phyloP scores from a whole-genome alignment of 345 rosid species.

The Populus davidiana region DNA sequence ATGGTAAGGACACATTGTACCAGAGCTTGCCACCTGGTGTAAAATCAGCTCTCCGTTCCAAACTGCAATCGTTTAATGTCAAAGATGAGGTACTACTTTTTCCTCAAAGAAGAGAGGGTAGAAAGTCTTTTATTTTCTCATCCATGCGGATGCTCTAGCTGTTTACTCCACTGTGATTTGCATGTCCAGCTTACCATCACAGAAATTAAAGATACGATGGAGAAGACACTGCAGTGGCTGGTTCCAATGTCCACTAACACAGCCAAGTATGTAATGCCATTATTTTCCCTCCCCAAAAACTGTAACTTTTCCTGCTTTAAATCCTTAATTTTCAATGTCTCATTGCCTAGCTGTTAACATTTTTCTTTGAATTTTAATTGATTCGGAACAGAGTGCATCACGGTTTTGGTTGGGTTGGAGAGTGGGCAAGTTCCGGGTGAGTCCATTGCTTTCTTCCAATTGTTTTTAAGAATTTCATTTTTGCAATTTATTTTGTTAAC shows the following conservation, averaged over 20 bases:
- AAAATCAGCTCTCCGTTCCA: conserved; percentile 58
- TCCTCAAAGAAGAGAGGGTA: not conserved
- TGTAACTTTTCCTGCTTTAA: not conserved
- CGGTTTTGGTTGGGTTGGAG: conserved; percentile 40
- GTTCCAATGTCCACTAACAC: conserved; percentile 79
- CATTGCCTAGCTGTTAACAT: not conserved
- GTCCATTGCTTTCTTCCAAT: not conserved
- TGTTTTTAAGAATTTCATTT: not conserved
- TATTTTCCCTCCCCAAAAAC: not conserved
- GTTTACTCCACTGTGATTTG: not conserved
- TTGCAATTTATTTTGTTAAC: not conserved
- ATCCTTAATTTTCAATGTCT: not conserved
- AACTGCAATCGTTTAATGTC: conserved; percentile 42
- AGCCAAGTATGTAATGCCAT: conserved; percentile 50
- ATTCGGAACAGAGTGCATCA: conserved; percentile 26
- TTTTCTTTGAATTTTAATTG: not conserved
- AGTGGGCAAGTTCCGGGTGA: conserved; percentile 34
- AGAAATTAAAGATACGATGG: conserved; percentile 76
- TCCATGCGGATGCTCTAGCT: not conserved
- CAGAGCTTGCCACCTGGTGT: conserved; percentile 61
- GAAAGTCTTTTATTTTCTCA: not conserved
- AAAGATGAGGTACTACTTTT: conserved; percentile 60
- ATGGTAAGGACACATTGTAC: conserved; percentile 59
- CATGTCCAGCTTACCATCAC: conserved; percentile 48
- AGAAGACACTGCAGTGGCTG: conserved; percentile 81